These are phyloP conservation scores for Candida golubevii DNA, from an alignment of 805 yeast species.

Conservation along the genomic window DNA sequence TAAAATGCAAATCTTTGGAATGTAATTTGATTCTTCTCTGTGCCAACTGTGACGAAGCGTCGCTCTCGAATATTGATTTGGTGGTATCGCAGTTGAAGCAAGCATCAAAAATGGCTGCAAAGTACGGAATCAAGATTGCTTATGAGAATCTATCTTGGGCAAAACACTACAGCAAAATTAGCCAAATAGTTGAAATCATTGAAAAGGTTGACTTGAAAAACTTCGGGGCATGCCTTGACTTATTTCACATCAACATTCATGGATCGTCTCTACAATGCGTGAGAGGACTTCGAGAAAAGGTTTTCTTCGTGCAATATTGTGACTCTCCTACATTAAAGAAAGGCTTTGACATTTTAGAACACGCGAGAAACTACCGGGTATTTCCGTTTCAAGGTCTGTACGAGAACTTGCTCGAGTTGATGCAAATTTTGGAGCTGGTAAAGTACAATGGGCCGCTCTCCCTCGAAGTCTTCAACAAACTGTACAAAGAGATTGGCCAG, in stretches of 20 bases:
- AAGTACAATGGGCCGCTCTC: conserved; percentile 14
- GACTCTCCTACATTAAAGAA: conserved; percentile 17
- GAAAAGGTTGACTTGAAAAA: conserved; percentile 18
- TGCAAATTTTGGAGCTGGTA: conserved; percentile 3
- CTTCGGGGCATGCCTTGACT: conserved; percentile 26
- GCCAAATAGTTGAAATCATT: conserved; percentile 15
- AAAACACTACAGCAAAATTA: conserved; percentile 16
- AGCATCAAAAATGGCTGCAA: conserved; percentile 14
- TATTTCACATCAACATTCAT: conserved; percentile 21
- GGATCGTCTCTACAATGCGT: background rate
- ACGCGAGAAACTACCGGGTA: conserved; percentile 3
- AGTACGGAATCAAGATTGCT: conserved; percentile 19
- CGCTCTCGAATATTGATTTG: conserved; percentile 6
- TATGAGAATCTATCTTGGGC: conserved; percentile 27
- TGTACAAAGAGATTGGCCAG: conserved; percentile 6
- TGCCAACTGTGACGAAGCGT: conserved; percentile 11
- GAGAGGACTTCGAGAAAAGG: conserved; percentile 10
- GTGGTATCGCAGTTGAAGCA: conserved; percentile 12
- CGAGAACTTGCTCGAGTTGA: conserved; percentile 2
- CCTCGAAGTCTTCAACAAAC: conserved; percentile 15
- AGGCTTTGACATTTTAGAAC: conserved; percentile 6
- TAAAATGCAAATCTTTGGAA: conserved; percentile 5
- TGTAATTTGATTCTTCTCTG: conserved; percentile 13
- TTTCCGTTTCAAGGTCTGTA: conserved; percentile 5
- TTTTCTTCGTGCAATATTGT: conserved; percentile 24